These are phyloP conservation scores for Claviceps lovelessii DNA, from an alignment of 2,329 filamentous ascomycete genomes.

Conservation along the genomic window DNA sequence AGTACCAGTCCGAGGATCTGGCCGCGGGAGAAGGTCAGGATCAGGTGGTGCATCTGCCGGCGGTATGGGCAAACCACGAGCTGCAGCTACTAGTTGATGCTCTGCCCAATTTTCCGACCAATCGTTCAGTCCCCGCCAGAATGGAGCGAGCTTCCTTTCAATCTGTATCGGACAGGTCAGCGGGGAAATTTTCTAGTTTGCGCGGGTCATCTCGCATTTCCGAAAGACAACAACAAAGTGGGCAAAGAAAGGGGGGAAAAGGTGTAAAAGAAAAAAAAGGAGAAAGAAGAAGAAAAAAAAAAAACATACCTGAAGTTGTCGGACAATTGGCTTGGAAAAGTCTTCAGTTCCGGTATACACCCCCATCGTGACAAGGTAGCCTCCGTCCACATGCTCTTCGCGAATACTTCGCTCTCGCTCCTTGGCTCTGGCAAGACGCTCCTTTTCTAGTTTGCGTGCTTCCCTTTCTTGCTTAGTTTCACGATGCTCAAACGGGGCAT, in stretches of 20 bases:
- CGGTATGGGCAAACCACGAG: constrained; percentile 69
- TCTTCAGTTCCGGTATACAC: constrained; percentile 88
- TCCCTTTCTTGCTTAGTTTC: constrained; percentile 90
- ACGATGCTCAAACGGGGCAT: constrained; percentile 46
- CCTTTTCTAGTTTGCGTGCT: constrained; percentile 68
- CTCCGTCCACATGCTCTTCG: constrained; percentile 88
- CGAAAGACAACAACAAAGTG: too few relatives aligned
- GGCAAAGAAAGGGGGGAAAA: too few relatives aligned
- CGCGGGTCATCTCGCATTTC: too few relatives aligned
- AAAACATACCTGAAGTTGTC: constrained; percentile 67
- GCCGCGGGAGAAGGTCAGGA: constrained; percentile 43
- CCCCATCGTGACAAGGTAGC: constrained; percentile 84
- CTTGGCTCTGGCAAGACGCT: constrained; percentile 58
- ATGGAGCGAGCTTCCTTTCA: constrained; percentile 80
- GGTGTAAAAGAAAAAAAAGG: too few relatives aligned
- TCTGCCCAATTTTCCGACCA: constrained; percentile 84
- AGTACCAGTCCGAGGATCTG: constrained; percentile 28
- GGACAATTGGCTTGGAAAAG: constrained; percentile 76
- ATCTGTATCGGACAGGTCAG: constrained; percentile 43
- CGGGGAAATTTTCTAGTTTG: too few relatives aligned
- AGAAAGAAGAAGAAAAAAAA: background rate
- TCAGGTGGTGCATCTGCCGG: constrained; percentile 69
- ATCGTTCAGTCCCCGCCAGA: constrained; percentile 88
- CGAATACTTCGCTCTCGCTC: constrained; percentile 82
- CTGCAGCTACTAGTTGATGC: constrained; percentile 85